Conservation (phyloP, 805 yeast genomes). For the Candida cerambycidarum region DNA sequence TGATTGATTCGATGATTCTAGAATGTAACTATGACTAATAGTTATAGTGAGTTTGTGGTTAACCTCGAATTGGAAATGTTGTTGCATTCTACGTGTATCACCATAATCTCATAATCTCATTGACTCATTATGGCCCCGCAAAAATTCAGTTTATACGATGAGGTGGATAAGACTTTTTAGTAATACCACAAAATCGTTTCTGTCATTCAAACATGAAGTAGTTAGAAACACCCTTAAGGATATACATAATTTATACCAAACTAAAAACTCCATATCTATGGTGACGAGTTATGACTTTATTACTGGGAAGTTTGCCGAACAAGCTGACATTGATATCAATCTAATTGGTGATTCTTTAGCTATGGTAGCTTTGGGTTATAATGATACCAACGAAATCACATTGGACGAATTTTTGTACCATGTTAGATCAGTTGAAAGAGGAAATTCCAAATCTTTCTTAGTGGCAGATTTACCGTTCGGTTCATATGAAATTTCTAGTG, state of each 20-base stretch:
- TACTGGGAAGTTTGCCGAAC: slow-evolving; percentile 68
- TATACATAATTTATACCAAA: slow-evolving; percentile 18
- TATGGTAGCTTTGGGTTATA: slow-evolving; percentile 85
- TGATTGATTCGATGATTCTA: too few species aligned
- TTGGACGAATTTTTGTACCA: slow-evolving; percentile 80
- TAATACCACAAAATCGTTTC: background rate
- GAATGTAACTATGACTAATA: too few species aligned
- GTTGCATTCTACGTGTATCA: too few species aligned
- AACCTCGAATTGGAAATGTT: too few species aligned
- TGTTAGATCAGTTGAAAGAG: slow-evolving; percentile 73
- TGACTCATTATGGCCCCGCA: background rate
- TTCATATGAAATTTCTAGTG: slow-evolving; percentile 62
- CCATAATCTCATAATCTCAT: too few species aligned
- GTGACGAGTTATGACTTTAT: slow-evolving; percentile 90
- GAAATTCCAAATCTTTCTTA: slow-evolving; percentile 60
- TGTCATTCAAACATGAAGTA: slow-evolving; percentile 13
- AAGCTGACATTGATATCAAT: slow-evolving; percentile 64
- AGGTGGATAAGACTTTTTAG: slow-evolving; percentile 4
- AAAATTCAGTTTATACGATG: slow-evolving; percentile 2
- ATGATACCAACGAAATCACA: slow-evolving; percentile 69
- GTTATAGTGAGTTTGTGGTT: too few species aligned
- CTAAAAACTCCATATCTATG: slow-evolving; percentile 33
- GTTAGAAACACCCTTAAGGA: slow-evolving; percentile 24
- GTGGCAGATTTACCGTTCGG: slow-evolving; percentile 93
- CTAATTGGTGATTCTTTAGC: slow-evolving; percentile 92